Evolutionary conservation across 257 asterid species (phyloP), one percentile per base, ranked within the genome.

Genomic region (Jacaranda copaia): DNA sequence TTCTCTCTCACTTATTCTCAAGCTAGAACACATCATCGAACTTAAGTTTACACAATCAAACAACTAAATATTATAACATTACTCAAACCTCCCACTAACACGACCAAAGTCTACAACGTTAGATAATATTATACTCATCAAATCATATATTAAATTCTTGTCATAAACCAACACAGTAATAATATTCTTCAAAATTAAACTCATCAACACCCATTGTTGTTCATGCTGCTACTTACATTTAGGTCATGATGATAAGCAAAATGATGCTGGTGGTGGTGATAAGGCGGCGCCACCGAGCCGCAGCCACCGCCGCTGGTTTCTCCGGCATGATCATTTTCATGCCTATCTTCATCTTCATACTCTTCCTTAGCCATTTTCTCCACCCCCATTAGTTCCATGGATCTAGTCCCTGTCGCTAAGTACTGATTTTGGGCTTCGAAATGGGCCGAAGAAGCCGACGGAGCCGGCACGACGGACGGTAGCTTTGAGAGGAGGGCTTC

Each of bases 401-500:
- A 78, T 82, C 88, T 80, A 2, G 59, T 45, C 6, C 66, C 38
- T 15, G 55, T 1, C 1, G 83, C 14, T 13, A 79, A 6, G 64
- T 86, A 84, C 12, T 80, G 92, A 9, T 77, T 64, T 9, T 83
- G 92, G 18, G 83, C 77, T 13, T 80, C 92, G 8, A 67, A 73
- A 15, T 83, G 81, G 6, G 81, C 73, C 0, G 89, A 67, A 0
- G 95, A 18, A 1, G 92, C 9, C 35, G 35, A 8, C 46, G 46
- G 46, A 2, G 64, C 43, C 5, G 94, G 93, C 48, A 75, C 86
- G 40, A 96, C 99, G 0, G 97, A 90, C 5, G 99, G 99, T 0
- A 96, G 89, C 43, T 96, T 96, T 4, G 99, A 96, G 59, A 96
- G 90, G 59, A 96, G 97, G 78, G 99, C 97, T 74, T 96, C 98